phyloP scores from a whole-genome alignment of 2,329 filamentous ascomycete species.

The Fragosphaeria purpurea region DNA sequence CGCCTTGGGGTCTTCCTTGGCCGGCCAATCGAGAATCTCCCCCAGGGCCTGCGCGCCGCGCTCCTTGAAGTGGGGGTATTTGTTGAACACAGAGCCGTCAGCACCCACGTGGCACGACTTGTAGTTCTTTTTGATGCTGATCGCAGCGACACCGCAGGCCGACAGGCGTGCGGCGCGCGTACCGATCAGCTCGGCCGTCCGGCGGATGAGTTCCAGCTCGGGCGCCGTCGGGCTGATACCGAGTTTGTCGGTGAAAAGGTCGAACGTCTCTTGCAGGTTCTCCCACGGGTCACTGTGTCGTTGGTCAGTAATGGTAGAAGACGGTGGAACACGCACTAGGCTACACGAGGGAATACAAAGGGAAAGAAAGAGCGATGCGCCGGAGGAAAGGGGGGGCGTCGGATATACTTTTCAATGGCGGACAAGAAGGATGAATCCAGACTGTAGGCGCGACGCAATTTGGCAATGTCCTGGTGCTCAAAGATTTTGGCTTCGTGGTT shows the following conservation, averaged over 20 bases:
- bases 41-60: slow-evolving; percentile 80
- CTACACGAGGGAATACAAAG: background rate
- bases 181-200: slow-evolving; percentile 85
- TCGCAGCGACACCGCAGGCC: slow-evolving; percentile 88
- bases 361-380: background rate
- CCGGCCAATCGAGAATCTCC: slow-evolving; percentile 92
- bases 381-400: background rate
- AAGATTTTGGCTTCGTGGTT: slow-evolving; percentile 69
- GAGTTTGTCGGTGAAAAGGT: slow-evolving; percentile 71
- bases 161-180: slow-evolving; percentile 89
- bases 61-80: slow-evolving; percentile 96
- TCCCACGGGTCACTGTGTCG: slow-evolving; percentile 71
- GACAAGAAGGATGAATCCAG: slow-evolving; percentile 92
- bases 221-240: slow-evolving; percentile 58
- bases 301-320: too few relatives aligned
- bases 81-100: slow-evolving; percentile 97
- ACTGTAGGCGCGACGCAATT: slow-evolving; percentile 76
- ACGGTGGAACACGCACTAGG: too few relatives aligned
- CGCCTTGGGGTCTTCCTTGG: slow-evolving; percentile 56
- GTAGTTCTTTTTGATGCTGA: slow-evolving; percentile 93
- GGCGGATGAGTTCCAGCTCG: slow-evolving; percentile 82
- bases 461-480: slow-evolving; percentile 67
- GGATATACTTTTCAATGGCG: slow-evolving; percentile 70
- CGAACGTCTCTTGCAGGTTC: slow-evolving; percentile 81
- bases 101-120: slow-evolving; percentile 85